Evolutionary conservation across 2,329 filamentous ascomycete genomes (phyloP), one percentile per base, ranked within the genome.

Genomic region (Calonectria montana): DNA sequence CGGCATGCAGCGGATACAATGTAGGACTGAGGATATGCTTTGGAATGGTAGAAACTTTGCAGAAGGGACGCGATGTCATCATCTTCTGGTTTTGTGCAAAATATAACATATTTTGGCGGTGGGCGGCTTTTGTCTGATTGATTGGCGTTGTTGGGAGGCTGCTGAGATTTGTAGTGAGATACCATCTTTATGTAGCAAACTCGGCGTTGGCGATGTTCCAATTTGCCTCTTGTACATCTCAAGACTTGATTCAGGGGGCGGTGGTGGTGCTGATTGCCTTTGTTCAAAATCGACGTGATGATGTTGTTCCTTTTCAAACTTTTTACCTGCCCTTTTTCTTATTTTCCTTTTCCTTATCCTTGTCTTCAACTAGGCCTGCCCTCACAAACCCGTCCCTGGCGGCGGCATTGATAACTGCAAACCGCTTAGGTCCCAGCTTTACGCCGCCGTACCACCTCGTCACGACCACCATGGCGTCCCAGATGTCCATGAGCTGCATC

Each of bases 381-480:
- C 91, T 91, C 12, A 98, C 90, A 74, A 98, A 88, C 0, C 93
- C 94, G 84, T 98, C 95, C 79, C 96, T 90, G 9, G 95, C 96
- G 10, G 92, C 94, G 67, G 90, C 89, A 81, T 98, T 98, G 81
- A 99, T 98, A 67, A 98, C 87, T 15, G 95, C 91, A 81, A 99
- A 99, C 75, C 97, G 88, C 82, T 96, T 93, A 62, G 96, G 96
- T 0, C 97, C 97, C 55, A 99, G 84, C 78, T 95, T 93, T 70
- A 97, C 90, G 1, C 97, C 97, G 4, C 97, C 97, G 83, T 97
- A 99, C 97, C 97, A 99, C 74, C 97, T 87, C 45, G 94, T 95
- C 31, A 99, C 96, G 4, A 99, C 93, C 0, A 99, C 95, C 86
- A 98, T 93, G 18, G 93, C 93, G 82, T 97, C 91, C 95, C 96